Percentiles rank a stretch among this genome's conserved stretches.
phyloP scores from a whole-genome alignment of 495 filamentous ascomycete genomes.

The Cercophora scortea region DNA sequence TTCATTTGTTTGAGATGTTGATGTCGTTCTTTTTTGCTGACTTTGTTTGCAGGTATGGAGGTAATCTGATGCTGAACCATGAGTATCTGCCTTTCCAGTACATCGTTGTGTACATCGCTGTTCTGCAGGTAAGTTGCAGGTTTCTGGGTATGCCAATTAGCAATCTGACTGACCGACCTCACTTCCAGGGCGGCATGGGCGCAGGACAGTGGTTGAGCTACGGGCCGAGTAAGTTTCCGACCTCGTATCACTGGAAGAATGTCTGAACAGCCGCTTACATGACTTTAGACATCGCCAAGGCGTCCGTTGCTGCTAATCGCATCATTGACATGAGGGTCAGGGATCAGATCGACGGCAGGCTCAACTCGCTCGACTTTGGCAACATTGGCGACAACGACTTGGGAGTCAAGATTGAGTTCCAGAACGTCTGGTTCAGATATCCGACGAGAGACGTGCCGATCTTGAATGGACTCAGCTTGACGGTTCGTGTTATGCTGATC shows the following conservation, averaged over 20 bases:
- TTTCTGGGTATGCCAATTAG: background rate
- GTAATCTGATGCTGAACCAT: constrained; percentile 29
- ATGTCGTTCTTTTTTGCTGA: background rate
- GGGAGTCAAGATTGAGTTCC: constrained; percentile 48
- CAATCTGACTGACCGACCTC: background rate
- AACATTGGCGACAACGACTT: constrained; percentile 30
- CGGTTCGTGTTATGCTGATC: constrained; percentile 15
- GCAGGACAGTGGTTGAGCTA: constrained; percentile 40
- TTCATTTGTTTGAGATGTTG: background rate
- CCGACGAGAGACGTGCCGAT: constrained; percentile 44
- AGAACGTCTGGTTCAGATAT: constrained; percentile 54
- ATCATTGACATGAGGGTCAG: constrained; percentile 40
- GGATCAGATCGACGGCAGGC: constrained; percentile 17
- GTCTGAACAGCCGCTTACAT: constrained; percentile 9
- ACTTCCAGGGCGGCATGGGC: constrained; percentile 32
- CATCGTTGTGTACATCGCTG: constrained; percentile 41
- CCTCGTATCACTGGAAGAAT: no score
- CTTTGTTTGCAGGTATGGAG: constrained; percentile 30
- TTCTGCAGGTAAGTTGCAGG: constrained; percentile 30
- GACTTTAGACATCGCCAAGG: constrained; percentile 47
- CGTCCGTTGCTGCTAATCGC: constrained; percentile 45
- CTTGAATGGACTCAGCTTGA: constrained; percentile 43
- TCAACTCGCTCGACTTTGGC: constrained; percentile 18
- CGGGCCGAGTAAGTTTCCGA: constrained; percentile 33
- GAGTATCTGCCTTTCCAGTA: constrained; percentile 41